A percentile compares a stretch with the other conserved stretches of the same genome.
Conservation (phyloP, 768 basidiomycete species). For the Suillus discolor region DNA sequence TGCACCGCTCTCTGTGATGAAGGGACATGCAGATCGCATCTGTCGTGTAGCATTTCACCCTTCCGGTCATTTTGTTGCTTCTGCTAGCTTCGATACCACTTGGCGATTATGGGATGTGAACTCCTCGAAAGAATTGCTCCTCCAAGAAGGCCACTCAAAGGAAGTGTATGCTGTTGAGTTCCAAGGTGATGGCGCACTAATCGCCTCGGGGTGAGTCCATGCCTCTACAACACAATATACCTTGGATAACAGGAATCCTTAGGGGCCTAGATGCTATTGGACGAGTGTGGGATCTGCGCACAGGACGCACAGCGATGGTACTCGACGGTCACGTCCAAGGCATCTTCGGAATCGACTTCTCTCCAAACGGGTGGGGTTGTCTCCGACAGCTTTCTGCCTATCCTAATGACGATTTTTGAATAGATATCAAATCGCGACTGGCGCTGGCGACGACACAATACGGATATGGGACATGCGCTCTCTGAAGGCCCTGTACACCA, state of each 20-base stretch:
- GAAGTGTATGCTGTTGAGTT: slow-evolving; percentile 97
- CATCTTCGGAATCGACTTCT: slow-evolving; percentile 89
- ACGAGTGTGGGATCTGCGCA: slow-evolving; percentile 95
- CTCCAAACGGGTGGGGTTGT: slow-evolving; percentile 85
- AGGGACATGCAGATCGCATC: slow-evolving; percentile 89
- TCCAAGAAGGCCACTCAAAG: slow-evolving; percentile 97
- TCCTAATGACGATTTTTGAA: slow-evolving; percentile 4
- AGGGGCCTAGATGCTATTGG: slow-evolving; percentile 97
- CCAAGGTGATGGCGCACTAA: slow-evolving; percentile 91
- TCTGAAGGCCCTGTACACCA: slow-evolving; percentile 90
- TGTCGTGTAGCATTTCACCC: slow-evolving; percentile 97
- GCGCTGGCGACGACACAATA: slow-evolving; percentile 95
- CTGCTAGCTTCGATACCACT: slow-evolving; percentile 95
- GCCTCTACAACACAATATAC: slow-evolving; percentile 21
- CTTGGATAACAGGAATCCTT: slow-evolving; percentile 6
- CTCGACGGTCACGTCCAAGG: slow-evolving; percentile 95
- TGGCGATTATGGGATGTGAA: slow-evolving; percentile 97
- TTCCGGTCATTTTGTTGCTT: slow-evolving; percentile 90
- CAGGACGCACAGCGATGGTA: slow-evolving; percentile 96
- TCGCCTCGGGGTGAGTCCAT: slow-evolving; percentile 78
- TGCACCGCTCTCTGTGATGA: slow-evolving; percentile 79
- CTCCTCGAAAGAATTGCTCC: slow-evolving; percentile 75
- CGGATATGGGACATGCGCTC: slow-evolving; percentile 99
- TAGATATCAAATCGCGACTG: slow-evolving; percentile 97
- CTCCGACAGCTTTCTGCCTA: not conserved